These are phyloP conservation scores for Raphanus sativus DNA, from an alignment of 345 rosid species.

Conservation along the genomic window DNA sequence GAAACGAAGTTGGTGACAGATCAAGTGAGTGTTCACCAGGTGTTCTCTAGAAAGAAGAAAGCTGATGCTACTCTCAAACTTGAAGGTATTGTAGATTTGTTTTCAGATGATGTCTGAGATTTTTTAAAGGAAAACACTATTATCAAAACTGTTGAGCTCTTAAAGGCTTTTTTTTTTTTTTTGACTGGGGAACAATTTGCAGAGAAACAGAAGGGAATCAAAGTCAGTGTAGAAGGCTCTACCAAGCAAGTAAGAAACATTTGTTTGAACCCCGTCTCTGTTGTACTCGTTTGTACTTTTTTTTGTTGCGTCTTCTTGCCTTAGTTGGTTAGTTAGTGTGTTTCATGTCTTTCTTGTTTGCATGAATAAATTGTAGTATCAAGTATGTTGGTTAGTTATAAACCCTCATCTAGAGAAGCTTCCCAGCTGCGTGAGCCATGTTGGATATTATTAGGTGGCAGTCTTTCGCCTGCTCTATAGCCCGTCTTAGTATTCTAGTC, in stretches of 20 bases:
- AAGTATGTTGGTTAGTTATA: neutral
- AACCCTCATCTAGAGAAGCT: neutral
- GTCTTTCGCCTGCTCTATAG: neutral
- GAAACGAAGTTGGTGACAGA: conserved; percentile 35
- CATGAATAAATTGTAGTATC: neutral
- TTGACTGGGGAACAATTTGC: conserved; percentile 25
- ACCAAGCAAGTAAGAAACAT: conserved; percentile 44
- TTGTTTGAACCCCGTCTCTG: neutral
- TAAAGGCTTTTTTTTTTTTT: neutral
- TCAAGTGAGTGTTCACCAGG: conserved; percentile 28
- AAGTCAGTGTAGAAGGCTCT: conserved; percentile 29
- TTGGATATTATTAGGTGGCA: neutral
- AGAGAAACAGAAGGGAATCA: conserved; percentile 44
- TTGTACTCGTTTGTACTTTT: neutral
- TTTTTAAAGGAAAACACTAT: neutral
- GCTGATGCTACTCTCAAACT: conserved; percentile 15
- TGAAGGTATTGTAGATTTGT: too few species aligned
- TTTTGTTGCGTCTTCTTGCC: neutral
- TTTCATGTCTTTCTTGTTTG: neutral
- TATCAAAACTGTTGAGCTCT: neutral
- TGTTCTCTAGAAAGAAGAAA: conserved; percentile 41
- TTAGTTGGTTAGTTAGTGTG: conserved; percentile 13
- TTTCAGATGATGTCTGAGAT: too few species aligned
- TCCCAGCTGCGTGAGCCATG: neutral
- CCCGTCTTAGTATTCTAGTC: neutral